phyloP scores from a whole-genome alignment of 2,329 filamentous ascomycete species.

The Pleomassaria siparia region DNA sequence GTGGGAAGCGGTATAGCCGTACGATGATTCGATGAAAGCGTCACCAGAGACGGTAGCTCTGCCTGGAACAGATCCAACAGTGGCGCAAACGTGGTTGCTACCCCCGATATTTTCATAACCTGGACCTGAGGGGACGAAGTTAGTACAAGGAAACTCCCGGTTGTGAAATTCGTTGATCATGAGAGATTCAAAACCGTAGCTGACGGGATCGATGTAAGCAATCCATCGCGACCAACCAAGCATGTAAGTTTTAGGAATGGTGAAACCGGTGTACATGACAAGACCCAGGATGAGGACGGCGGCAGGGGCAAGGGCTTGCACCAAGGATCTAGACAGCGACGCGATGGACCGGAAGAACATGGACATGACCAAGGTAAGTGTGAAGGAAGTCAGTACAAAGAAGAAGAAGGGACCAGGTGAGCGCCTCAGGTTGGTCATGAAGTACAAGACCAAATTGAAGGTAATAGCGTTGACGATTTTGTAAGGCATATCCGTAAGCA shows the following conservation, averaged over 20 bases:
- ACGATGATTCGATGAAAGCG: slow-evolving; percentile 38
- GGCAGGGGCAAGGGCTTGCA: slow-evolving; percentile 59
- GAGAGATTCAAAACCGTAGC: slow-evolving; percentile 77
- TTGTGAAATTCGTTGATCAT: slow-evolving; percentile 81
- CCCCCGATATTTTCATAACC: slow-evolving; percentile 41
- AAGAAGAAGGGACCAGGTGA: slow-evolving; percentile 80
- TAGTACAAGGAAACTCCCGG: slow-evolving; percentile 58
- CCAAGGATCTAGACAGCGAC: slow-evolving; percentile 69
- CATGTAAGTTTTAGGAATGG: slow-evolving; percentile 63
- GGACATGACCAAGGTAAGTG: slow-evolving; percentile 75
- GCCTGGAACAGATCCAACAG: slow-evolving; percentile 47
- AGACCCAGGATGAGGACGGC: slow-evolving; percentile 64
- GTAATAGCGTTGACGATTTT: slow-evolving; percentile 73
- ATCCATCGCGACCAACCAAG: slow-evolving; percentile 81
- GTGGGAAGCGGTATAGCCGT: slow-evolving; percentile 38
- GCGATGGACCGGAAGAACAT: slow-evolving; percentile 84
- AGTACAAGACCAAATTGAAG: slow-evolving; percentile 83
- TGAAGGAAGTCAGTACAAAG: slow-evolving; percentile 76
- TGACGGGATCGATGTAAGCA: slow-evolving; percentile 76
- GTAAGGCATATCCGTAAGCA: slow-evolving; percentile 83
- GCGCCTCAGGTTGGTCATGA: slow-evolving; percentile 79
- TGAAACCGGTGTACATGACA: slow-evolving; percentile 69
- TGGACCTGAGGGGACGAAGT: slow-evolving; percentile 46
- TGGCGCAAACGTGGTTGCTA: slow-evolving; percentile 42
- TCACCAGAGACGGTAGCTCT: slow-evolving; percentile 42